Evolutionary conservation across 2,329 filamentous ascomycete species (phyloP), one percentile per base, ranked within the genome.

Genomic region (Aspergillus novoparasiticus): DNA sequence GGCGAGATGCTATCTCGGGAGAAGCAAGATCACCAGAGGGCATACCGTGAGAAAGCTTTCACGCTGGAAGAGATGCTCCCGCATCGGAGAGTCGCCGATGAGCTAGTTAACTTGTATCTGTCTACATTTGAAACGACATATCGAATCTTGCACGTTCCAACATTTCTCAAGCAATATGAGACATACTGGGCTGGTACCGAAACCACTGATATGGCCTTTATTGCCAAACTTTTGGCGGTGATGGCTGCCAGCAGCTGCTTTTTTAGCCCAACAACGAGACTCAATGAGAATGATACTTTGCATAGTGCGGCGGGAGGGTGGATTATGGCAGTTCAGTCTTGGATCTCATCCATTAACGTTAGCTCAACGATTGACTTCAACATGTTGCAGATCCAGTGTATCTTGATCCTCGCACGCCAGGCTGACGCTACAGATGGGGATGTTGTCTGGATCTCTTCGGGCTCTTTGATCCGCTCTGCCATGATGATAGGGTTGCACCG

Each of bases 61-160:
- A 67, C 66, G 16, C 63, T 79, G 0, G 66, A 73, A 23, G 73
- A 76, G 45, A 71, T 78, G 53, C 69, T 90, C 0, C 86, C 87
- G 0, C 61, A 73, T 19, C 72, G 68, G 41, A 59, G 66, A 28
- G 64, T 86, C 0, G 81, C 83, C 0, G 85, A 88, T 62, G 73
- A 80, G 58, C 79, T 88, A 1, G 75, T 88, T 19, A 78, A 83
- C 10, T 73, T 78, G 34, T 88, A 88, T 75, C 75, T 90, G 21
- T 78, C 84, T 55, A 84, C 83, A 0, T 82, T 86, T 66, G 86
- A 89, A 68, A 83, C 84, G 1, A 82, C 85, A 19, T 81, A 85
- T 64, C 82, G 87, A 3, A 80, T 90, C 28, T 62, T 90, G 10
- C 84, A 90, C 70, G 71, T 85, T 1, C 86, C 87, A 0, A 83